These are phyloP conservation scores for Acmispon strigosus DNA, from an alignment of 306 rosid species.

Conservation along the genomic window DNA sequence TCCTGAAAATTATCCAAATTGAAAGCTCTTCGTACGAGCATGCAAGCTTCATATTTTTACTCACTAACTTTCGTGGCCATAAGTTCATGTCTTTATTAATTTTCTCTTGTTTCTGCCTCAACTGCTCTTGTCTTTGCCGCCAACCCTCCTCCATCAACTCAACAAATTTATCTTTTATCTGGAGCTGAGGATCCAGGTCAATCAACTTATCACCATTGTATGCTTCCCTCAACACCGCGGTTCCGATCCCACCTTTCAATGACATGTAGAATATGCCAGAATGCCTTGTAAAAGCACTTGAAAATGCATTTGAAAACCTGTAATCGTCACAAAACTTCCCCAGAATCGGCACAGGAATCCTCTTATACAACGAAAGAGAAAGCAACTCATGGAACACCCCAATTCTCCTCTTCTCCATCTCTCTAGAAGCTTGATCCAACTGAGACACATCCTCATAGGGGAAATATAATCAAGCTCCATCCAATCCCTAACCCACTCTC, in stretches of 20 bases:
- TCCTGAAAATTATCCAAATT: not conserved
- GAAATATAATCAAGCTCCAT: constrained; percentile 74
- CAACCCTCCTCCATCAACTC: constrained; percentile 86
- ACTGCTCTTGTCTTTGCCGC: constrained; percentile 43
- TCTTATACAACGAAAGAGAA: constrained; percentile 60
- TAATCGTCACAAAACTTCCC: constrained; percentile 77
- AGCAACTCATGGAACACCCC: constrained; percentile 46
- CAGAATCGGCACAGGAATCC: constrained; percentile 72
- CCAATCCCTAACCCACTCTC: constrained; percentile 95
- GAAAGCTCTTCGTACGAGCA: constrained; percentile 5
- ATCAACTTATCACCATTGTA: constrained; percentile 49
- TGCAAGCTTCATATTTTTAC: not conserved
- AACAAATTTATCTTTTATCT: constrained; percentile 57
- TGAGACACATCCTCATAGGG: constrained; percentile 59
- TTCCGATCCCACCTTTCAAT: constrained; percentile 77
- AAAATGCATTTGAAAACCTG: constrained; percentile 73
- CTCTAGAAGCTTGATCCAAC: constrained; percentile 61
- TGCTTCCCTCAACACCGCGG: constrained; percentile 77
- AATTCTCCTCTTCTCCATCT: constrained; percentile 48
- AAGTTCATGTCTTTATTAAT: constrained; percentile 37
- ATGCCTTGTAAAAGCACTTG: constrained; percentile 69
- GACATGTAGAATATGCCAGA: constrained; percentile 82
- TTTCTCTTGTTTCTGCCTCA: constrained; percentile 40
- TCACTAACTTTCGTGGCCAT: constrained; percentile 30
- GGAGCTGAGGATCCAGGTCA: constrained; percentile 68